Conservation (phyloP, 176 grass and related monocot species). For the Lolium perenne region DNA sequence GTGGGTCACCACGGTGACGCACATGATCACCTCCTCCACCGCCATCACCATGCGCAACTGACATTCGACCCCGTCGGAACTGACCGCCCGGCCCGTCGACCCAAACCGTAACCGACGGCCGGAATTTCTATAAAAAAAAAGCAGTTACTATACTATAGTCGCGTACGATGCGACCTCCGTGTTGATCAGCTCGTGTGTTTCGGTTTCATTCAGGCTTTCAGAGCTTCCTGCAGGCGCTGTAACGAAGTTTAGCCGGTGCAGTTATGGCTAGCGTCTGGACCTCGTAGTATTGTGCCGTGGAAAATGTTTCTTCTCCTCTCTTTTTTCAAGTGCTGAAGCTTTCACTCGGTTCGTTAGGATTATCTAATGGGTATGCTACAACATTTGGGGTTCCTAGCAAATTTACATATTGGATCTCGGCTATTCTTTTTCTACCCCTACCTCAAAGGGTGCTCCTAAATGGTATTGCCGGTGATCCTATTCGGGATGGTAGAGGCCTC, state of each 20-base stretch:
- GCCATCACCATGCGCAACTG: conserved; percentile 41
- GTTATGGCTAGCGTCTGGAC: no score
- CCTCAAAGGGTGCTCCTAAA: no score
- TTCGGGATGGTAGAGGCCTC: no score
- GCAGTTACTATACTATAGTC: background rate
- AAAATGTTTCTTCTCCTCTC: background rate
- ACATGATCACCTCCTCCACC: conserved; percentile 86
- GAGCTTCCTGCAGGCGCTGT: background rate
- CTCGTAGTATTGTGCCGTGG: background rate
- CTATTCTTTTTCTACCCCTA: no score
- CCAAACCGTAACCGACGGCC: background rate
- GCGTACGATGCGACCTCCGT: background rate
- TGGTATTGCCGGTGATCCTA: no score
- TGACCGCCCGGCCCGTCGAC: background rate
- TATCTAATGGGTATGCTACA: no score
- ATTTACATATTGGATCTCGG: no score
- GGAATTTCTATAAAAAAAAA: background rate
- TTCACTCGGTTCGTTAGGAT: no score
- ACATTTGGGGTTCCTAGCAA: no score
- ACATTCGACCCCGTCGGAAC: background rate
- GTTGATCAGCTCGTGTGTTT: background rate
- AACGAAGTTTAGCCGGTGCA: background rate
- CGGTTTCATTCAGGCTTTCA: background rate
- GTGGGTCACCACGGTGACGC: conserved; percentile 86
- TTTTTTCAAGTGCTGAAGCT: no score